Conservation (phyloP, 331 rosid genomes). For the Rosa hybrid region DNA sequence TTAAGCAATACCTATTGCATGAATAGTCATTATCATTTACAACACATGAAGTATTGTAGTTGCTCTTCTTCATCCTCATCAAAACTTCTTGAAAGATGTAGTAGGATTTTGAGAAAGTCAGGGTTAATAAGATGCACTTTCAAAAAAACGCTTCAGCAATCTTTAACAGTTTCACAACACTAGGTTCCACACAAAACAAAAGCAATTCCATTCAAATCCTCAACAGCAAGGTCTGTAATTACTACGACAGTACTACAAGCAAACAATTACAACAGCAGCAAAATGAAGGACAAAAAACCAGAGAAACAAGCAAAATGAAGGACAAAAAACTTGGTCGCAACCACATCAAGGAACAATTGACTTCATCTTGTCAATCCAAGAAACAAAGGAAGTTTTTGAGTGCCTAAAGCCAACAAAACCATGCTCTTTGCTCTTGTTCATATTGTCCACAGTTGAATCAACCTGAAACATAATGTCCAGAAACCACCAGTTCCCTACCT, state of each 20-base stretch:
- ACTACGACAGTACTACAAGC: neutral
- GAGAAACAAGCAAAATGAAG: neutral
- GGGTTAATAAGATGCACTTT: neutral
- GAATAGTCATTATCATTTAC: no score
- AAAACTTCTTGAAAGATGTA: no score
- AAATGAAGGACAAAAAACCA: neutral
- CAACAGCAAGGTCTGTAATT: neutral
- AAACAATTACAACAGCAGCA: neutral
- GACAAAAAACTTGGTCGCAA: slow-evolving; percentile 3
- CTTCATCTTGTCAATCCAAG: slow-evolving; percentile 36
- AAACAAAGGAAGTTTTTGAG: slow-evolving; percentile 3
- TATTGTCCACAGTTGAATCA: slow-evolving; percentile 7
- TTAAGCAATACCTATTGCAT: no score
- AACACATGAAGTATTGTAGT: neutral
- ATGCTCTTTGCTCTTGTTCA: slow-evolving; percentile 36
- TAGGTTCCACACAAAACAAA: neutral
- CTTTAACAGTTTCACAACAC: no score
- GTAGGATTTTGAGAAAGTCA: neutral
- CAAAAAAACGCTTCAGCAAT: neutral
- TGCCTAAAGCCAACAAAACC: slow-evolving; percentile 33
- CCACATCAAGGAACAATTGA: slow-evolving; percentile 27
- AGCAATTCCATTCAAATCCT: neutral
- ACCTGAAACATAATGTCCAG: neutral
- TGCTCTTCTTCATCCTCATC: neutral
- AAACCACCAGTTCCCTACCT: slow-evolving; percentile 28